A percentile compares a stretch with the other conserved stretches of the same genome.
These are phyloP conservation scores for Begonia fuchsioides DNA, from an alignment of 306 rosid species.

Conservation along the genomic window DNA sequence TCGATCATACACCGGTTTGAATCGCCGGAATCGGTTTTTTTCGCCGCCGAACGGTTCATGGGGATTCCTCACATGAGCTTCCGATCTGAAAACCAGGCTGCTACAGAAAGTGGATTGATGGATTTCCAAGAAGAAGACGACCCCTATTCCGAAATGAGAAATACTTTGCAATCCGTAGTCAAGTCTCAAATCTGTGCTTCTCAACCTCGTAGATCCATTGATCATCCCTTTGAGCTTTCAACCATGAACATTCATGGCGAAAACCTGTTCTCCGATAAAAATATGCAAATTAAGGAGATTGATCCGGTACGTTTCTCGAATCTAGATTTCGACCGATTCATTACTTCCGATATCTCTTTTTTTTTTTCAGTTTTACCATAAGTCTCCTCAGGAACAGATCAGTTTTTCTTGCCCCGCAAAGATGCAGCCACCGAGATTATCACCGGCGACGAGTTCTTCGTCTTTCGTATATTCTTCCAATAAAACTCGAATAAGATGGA, in stretches of 20 bases:
- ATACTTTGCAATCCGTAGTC: background rate
- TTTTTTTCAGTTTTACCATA: background rate
- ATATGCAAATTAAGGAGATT: no score
- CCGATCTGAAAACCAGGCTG: background rate
- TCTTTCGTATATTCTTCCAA: background rate
- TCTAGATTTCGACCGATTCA: background rate
- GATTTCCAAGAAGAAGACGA: background rate
- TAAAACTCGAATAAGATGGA: conserved; percentile 6
- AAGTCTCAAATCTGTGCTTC: background rate
- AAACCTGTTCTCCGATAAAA: no score
- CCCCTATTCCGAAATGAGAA: background rate
- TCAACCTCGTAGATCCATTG: background rate
- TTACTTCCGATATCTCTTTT: background rate
- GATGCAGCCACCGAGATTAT: background rate
- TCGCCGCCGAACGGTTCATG: conserved; percentile 29
- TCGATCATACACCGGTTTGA: conserved; percentile 43
- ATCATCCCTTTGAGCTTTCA: no score
- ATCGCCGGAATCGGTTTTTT: conserved; percentile 47
- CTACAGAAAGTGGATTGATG: background rate
- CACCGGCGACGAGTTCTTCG: background rate
- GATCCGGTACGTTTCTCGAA: background rate
- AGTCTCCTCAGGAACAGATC: background rate
- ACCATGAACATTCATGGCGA: no score
- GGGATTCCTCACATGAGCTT: background rate
- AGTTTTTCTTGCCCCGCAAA: background rate